phyloP scores from a whole-genome alignment of 805 yeast species.

The Ogataea paraovalis region DNA sequence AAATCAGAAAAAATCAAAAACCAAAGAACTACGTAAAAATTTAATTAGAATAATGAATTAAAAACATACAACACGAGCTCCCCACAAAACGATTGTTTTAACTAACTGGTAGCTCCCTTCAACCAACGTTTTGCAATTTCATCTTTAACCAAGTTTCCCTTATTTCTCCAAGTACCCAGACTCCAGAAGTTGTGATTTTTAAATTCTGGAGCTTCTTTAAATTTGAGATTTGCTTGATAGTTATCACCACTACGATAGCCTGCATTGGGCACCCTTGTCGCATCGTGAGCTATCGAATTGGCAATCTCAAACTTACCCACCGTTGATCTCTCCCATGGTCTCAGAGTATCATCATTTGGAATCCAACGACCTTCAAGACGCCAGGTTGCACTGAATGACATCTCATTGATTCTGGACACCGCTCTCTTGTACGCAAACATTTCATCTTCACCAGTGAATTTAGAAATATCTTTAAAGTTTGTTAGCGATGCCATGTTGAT shows the following conservation, averaged over 20 bases:
- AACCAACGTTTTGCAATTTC: constrained; percentile 57
- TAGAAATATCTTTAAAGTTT: constrained; percentile 45
- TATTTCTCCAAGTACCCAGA: constrained; percentile 56
- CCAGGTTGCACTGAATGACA: constrained; percentile 40
- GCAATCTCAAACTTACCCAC: not conserved
- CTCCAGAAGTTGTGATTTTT: constrained; percentile 59
- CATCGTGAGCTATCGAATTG: constrained; percentile 1
- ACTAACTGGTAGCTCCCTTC: constrained; percentile 28
- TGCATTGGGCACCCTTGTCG: not conserved
- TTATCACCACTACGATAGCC: constrained; percentile 1
- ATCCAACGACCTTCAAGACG: constrained; percentile 48
- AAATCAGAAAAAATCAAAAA: not conserved
- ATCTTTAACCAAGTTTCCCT: constrained; percentile 47
- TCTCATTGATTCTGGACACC: constrained; percentile 52
- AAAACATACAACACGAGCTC: not conserved
- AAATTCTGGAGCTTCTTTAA: constrained; percentile 37
- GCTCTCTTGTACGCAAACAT: constrained; percentile 71
- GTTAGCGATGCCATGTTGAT: constrained; percentile 20
- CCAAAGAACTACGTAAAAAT: not conserved
- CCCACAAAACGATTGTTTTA: not conserved
- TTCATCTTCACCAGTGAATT: constrained; percentile 77
- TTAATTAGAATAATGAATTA: no score
- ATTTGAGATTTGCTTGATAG: constrained; percentile 7
- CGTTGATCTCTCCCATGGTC: constrained; percentile 52
- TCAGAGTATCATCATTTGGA: constrained; percentile 45